Conservation (phyloP, 2,329 filamentous ascomycete genomes). For the Macroventuria anomochaeta region DNA sequence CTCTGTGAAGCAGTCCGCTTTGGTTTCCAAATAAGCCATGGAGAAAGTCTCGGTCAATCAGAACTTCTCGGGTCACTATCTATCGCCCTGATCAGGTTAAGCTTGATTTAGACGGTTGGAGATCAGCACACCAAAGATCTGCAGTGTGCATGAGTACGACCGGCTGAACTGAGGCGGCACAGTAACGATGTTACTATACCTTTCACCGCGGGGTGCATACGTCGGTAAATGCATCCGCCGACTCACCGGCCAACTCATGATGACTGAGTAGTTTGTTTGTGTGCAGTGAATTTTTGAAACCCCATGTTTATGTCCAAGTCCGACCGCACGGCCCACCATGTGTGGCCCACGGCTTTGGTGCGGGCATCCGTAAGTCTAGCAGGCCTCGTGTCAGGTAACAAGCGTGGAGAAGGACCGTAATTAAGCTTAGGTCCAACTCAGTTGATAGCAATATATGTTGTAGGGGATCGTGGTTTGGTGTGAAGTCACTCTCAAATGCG, state of each 20-base stretch:
- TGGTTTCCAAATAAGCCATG: neutral
- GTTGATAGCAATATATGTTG: neutral
- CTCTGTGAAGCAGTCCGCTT: neutral
- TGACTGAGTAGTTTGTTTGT: neutral
- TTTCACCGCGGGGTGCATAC: neutral
- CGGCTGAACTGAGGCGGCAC: conserved; percentile 1
- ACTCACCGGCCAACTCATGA: conserved; percentile 17
- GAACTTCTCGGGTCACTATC: neutral
- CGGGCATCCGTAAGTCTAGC: conserved; percentile 27
- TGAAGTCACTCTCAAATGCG: neutral
- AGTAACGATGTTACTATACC: neutral
- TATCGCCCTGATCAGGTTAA: neutral
- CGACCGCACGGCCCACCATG: conserved; percentile 28
- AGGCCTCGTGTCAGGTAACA: conserved; percentile 9
- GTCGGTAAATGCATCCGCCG: conserved; percentile 26
- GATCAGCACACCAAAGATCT: conserved; percentile 7
- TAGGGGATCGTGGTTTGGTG: neutral
- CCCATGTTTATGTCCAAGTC: conserved; percentile 15
- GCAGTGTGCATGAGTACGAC: conserved; percentile 5
- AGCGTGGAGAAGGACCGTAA: conserved; percentile 1
- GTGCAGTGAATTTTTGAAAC: conserved; percentile 10
- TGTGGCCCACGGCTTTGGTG: conserved; percentile 20
- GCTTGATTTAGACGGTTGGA: neutral
- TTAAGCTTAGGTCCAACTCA: neutral
- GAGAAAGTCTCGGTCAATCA: neutral